phyloP scores from a whole-genome alignment of 768 basidiomycete genomes.

The Mycena latifolia region DNA sequence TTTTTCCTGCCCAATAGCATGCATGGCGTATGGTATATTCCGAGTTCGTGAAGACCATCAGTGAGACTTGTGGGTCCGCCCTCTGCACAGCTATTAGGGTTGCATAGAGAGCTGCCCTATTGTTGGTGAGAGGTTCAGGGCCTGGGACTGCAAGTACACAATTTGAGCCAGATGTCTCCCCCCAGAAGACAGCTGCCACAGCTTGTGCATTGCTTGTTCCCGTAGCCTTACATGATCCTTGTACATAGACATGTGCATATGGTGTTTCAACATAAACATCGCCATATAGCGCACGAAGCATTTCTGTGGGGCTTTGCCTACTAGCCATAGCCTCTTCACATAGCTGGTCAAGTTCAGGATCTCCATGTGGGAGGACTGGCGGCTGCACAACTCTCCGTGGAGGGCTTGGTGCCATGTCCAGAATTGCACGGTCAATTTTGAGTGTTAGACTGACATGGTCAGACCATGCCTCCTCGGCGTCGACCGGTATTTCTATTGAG shows the following conservation, averaged over 20 bases:
- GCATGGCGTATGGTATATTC: constrained; percentile 3
- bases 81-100: neutral
- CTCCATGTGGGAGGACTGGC: neutral
- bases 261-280: neutral
- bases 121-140: neutral
- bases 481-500: neutral
- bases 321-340: constrained; percentile 11
- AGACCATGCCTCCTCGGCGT: constrained; percentile 13
- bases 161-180: neutral
- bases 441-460: constrained; percentile 19
- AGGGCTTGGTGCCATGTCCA: neutral
- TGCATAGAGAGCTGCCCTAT: neutral
- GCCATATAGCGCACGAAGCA: constrained; percentile 2
- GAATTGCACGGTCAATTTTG: neutral
- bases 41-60: neutral
- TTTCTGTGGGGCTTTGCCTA: neutral
- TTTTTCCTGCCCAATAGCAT: constrained; percentile 14
- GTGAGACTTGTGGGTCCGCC: neutral
- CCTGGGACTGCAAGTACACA: neutral
- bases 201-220: neutral
- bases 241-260: neutral
- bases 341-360: constrained; percentile 1
- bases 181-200: constrained; percentile 4
- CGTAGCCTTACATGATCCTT: neutral
- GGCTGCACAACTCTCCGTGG: neutral